These are phyloP conservation scores for Fomitopsis pulvina DNA, from an alignment of 768 basidiomycete species.

Conservation along the genomic window DNA sequence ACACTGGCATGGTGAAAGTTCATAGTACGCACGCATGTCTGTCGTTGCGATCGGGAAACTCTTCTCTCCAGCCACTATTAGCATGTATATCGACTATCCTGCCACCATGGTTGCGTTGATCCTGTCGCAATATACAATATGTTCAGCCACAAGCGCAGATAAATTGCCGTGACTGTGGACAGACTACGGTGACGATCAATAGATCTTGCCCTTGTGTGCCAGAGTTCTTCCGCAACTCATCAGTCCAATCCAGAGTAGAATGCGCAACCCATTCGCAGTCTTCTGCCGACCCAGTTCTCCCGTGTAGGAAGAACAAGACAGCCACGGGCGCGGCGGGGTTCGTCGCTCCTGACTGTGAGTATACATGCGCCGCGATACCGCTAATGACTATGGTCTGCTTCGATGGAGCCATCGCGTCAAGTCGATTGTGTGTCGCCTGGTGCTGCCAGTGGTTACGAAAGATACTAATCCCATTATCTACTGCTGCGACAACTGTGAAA, in stretches of 20 bases:
- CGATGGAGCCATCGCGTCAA: neutral
- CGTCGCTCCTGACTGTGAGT: constrained; percentile 13
- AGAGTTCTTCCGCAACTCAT: constrained; percentile 3
- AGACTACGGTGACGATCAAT: constrained; percentile 41
- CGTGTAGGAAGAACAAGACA: constrained; percentile 43
- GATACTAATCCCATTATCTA: no score
- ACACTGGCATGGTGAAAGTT: neutral
- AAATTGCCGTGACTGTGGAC: constrained; percentile 11
- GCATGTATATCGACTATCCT: constrained; percentile 29
- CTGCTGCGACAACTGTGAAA: no score
- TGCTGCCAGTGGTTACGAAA: no score
- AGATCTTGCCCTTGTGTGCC: constrained; percentile 29
- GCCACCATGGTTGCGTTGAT: constrained; percentile 48
- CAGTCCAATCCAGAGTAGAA: constrained; percentile 23
- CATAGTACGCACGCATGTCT: constrained; percentile 32
- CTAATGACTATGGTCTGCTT: constrained; percentile 20
- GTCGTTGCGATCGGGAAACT: constrained; percentile 25
- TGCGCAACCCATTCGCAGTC: constrained; percentile 27
- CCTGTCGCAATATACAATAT: constrained; percentile 23
- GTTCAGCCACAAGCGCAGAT: neutral
- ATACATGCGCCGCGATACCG: constrained; percentile 24
- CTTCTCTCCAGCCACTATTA: constrained; percentile 33
- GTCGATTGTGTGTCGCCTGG: no score
- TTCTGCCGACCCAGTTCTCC: constrained; percentile 31
- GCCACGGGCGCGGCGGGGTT: constrained; percentile 16